Evolutionary conservation across 345 rosid species (phyloP).

Genomic region (Salix koriyanagi): DNA sequence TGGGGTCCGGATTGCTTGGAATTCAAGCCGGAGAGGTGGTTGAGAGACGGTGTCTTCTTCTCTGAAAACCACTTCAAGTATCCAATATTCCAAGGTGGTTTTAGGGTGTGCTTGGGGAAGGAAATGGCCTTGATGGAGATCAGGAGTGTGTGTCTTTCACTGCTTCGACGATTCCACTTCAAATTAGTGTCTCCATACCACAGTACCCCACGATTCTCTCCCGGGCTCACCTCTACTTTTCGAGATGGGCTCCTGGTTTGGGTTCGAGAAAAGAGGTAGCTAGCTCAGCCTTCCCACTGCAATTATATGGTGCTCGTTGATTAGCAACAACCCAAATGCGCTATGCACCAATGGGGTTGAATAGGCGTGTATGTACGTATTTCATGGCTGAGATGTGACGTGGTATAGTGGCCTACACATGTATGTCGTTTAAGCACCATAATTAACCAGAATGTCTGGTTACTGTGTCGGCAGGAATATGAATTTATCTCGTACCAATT

Average conservation of each 20-base stretch:
- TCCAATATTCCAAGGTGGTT: constrained; percentile 71
- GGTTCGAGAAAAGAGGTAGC: constrained; percentile 17
- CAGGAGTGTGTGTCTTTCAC: constrained; percentile 48
- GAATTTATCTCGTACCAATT: no score
- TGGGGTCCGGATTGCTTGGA: constrained; percentile 71
- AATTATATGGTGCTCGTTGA: neutral
- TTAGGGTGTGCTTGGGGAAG: constrained; percentile 70
- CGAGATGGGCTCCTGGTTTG: constrained; percentile 43
- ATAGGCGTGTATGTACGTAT: no score
- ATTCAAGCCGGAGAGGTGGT: constrained; percentile 77
- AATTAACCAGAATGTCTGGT: neutral
- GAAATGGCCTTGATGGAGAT: constrained; percentile 73
- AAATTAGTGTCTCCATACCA: constrained; percentile 9
- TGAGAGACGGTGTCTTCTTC: constrained; percentile 38
- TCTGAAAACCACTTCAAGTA: constrained; percentile 57
- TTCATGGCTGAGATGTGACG: neutral
- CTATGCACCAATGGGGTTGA: neutral
- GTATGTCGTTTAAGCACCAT: neutral
- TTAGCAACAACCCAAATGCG: neutral
- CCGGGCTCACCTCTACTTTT: constrained; percentile 53
- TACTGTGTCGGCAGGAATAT: no score
- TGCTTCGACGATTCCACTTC: constrained; percentile 39
- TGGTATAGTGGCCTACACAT: neutral
- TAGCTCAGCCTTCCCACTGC: neutral
- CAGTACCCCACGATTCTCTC: constrained; percentile 36